phyloP scores from a whole-genome alignment of 441 rosid species.

The Rhodomyrtus psidioides region DNA sequence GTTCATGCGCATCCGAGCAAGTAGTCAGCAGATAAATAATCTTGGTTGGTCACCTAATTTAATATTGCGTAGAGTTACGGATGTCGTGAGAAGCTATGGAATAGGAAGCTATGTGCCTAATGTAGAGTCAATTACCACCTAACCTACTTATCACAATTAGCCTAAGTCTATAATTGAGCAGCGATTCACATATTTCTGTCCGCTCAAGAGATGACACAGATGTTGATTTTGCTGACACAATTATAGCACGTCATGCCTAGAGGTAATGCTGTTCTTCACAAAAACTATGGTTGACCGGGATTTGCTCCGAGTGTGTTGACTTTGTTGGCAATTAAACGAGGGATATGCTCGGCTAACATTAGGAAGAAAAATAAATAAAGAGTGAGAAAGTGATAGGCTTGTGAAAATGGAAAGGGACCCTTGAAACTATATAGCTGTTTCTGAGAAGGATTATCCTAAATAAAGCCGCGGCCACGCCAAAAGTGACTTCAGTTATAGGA shows the following conservation, averaged over 20 bases:
- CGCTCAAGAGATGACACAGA: background rate
- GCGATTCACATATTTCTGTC: background rate
- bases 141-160: background rate
- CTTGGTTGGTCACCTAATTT: background rate
- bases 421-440: background rate
- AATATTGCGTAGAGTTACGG: background rate
- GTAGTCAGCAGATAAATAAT: background rate
- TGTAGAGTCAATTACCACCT: background rate
- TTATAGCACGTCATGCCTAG: background rate
- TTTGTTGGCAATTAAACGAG: background rate
- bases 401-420: background rate
- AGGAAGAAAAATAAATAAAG: background rate
- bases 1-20: background rate
- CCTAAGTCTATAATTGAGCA: background rate
- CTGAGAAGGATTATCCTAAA: background rate
- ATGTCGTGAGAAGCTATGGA: background rate
- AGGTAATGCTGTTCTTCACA: background rate
- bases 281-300: background rate
- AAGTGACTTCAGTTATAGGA: background rate
- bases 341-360: background rate
- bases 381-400: background rate
- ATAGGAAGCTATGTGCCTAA: background rate
- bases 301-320: background rate
- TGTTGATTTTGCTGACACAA: background rate
- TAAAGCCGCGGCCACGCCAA: background rate